Base-by-base conservation (phyloP, 1,139 yeast species). In the Suhomyces kunorum region DNA sequence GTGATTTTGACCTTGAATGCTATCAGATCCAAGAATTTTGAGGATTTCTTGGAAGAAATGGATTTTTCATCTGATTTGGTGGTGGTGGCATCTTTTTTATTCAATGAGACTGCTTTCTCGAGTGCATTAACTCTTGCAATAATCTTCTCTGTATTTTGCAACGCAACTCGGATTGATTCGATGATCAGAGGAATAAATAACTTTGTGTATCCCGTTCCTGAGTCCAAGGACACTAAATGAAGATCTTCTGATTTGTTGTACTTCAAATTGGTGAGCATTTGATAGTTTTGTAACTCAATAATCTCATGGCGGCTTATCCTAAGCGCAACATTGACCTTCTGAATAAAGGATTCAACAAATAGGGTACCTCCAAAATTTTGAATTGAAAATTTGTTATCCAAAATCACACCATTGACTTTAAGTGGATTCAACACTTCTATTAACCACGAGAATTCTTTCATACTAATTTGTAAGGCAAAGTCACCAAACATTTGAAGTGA, bases 121-220 rank as follows among this genome's bases (percentile, higher is more conserved):
- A 62, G 39, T 1, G 28, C 18, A 1, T 45, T 42, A 1, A 47
- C 5, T 33, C 56, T 59, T 14, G 39, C 31, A 28, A 47, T 40
- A 8, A 66, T 24, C 1, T 32, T 39, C 6, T 45, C 36, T 8
- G 43, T 40, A 29, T 53, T 43, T 13, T 46, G 44, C 16, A 40
- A 30, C 12, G 22, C 8, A 15, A 18, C 24, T 20, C 54, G 55
- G 11, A 61, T 18, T 0, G 67, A 49, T 11, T 48, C 49, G 3
- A 58, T 36, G 3, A 68, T 40, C 51, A 56, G 64, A 2, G 73
- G 74, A 4, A 58, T 40, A 23, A 56, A 55, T 4, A 66, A 41
- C 42, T 70, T 68, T 6, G 70, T 56, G 42, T 61, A 66, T 1
- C 73, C 74, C 19, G 65, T 44, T n/a, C 59, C 56, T 3, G 59